Evolutionary conservation across 163 green algal species (phyloP).

Genomic region (Trebouxiophyceae sp.): DNA sequence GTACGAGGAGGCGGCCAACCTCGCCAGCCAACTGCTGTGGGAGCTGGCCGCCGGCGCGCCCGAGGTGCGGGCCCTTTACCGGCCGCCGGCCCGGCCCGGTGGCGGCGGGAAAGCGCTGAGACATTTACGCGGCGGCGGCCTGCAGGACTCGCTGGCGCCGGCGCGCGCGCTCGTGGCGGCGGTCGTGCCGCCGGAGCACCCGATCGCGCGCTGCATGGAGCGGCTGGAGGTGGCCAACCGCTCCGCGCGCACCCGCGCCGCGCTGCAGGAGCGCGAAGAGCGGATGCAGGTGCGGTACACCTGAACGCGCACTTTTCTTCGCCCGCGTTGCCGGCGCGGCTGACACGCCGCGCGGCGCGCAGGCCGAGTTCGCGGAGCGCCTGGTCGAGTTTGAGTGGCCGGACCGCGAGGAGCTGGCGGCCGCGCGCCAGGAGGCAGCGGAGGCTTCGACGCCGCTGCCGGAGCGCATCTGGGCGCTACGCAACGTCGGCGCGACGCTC

Average conservation of each 20-base stretch:
- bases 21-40: background rate
- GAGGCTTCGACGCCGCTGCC: background rate
- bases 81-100: no score
- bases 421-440: background rate
- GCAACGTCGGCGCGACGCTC: background rate
- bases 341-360: background rate
- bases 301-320: background rate
- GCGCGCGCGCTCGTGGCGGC: background rate
- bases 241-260: background rate
- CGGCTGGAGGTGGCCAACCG: background rate
- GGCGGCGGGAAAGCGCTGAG: background rate
- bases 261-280: background rate
- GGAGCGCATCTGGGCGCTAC: background rate
- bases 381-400: background rate
- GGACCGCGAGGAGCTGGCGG: background rate
- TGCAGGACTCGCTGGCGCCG: background rate
- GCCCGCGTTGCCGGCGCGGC: background rate
- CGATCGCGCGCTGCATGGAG: background rate
- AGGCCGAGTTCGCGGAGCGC: background rate
- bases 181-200: background rate
- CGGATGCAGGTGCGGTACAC: background rate
- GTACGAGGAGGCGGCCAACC: background rate
- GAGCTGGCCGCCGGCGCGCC: no score
- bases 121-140: background rate
- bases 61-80: background rate